phyloP scores from a whole-genome alignment of 2,329 filamentous ascomycete species.

The Bipolaris oryzae region DNA sequence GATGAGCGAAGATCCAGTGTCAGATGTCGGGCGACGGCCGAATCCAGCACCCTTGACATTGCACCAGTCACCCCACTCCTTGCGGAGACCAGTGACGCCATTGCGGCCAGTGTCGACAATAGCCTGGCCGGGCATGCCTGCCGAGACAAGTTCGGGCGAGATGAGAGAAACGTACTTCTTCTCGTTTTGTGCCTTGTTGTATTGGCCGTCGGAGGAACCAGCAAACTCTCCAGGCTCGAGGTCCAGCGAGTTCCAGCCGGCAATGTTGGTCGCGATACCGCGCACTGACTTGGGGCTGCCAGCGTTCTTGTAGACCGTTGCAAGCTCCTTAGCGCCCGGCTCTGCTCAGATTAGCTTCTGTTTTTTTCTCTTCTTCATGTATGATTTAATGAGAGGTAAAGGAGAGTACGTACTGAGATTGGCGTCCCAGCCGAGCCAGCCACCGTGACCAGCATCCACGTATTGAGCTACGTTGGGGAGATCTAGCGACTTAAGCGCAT shows the following conservation, averaged over 20 bases:
- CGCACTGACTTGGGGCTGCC: slow-evolving; percentile 57
- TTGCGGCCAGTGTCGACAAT: slow-evolving; percentile 66
- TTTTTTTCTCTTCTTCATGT: neutral
- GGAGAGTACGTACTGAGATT: slow-evolving; percentile 54
- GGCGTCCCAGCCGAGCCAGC: slow-evolving; percentile 69
- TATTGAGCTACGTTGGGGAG: slow-evolving; percentile 69
- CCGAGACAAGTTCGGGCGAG: slow-evolving; percentile 54
- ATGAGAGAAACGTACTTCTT: slow-evolving; percentile 60
- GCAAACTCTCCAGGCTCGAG: slow-evolving; percentile 49
- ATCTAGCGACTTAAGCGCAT: slow-evolving; percentile 64
- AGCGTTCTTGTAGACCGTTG: slow-evolving; percentile 55
- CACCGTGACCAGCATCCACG: slow-evolving; percentile 68
- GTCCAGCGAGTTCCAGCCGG: slow-evolving; percentile 64
- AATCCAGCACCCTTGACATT: slow-evolving; percentile 70
- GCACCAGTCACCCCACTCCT: slow-evolving; percentile 71
- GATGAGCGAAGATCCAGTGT: slow-evolving; percentile 63
- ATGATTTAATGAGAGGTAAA: neutral
- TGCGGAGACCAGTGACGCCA: slow-evolving; percentile 55
- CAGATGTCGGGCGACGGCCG: slow-evolving; percentile 63
- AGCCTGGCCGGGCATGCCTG: slow-evolving; percentile 61
- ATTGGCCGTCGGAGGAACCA: slow-evolving; percentile 43
- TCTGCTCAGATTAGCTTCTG: slow-evolving; percentile 21
- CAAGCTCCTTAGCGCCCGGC: slow-evolving; percentile 60
- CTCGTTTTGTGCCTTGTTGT: slow-evolving; percentile 58
- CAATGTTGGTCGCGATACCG: slow-evolving; percentile 63